A percentile compares a stretch with the other conserved stretches of the same genome.
These are phyloP conservation scores for Leishmania arabica DNA, from an alignment of 208 protist genomes.

Conservation along the genomic window DNA sequence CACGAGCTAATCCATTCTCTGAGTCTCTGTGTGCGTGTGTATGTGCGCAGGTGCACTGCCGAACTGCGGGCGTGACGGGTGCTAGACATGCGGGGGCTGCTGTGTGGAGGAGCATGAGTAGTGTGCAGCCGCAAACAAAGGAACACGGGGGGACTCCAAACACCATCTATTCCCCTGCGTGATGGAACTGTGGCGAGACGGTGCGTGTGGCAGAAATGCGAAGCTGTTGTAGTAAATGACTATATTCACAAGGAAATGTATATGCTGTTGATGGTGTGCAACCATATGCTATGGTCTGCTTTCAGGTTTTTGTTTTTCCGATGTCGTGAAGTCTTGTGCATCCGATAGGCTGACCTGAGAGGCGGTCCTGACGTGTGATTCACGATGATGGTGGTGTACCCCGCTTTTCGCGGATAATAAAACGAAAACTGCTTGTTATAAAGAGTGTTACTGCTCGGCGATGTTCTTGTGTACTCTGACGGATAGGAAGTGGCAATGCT, in stretches of 20 bases:
- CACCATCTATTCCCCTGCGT: not conserved
- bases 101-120: not conserved
- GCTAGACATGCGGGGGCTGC: not conserved
- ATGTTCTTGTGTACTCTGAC: not conserved
- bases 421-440: not conserved
- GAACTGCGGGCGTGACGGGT: not conserved
- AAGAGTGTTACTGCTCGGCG: not conserved
- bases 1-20: slow-evolving; percentile 53
- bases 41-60: not conserved
- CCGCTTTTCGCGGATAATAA: not conserved
- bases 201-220: too few species aligned
- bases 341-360: not conserved
- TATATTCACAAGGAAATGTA: fast-evolving
- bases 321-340: not conserved
- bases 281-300: not conserved
- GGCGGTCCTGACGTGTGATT: not conserved
- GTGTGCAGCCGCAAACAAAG: not conserved
- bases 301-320: too few species aligned
- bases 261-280: not conserved
- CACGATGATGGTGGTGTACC: too few species aligned
- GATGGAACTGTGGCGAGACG: slow-evolving; percentile 19
- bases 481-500: not conserved
- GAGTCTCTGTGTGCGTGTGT: slow-evolving; percentile 23
- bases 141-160: slow-evolving; percentile 1
- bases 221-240: too few species aligned